Percentiles rank a stretch among this genome's conserved stretches.
Evolutionary conservation across 805 yeast genomes (phyloP).

Genomic region (Sugiyamaella chiloensis): DNA sequence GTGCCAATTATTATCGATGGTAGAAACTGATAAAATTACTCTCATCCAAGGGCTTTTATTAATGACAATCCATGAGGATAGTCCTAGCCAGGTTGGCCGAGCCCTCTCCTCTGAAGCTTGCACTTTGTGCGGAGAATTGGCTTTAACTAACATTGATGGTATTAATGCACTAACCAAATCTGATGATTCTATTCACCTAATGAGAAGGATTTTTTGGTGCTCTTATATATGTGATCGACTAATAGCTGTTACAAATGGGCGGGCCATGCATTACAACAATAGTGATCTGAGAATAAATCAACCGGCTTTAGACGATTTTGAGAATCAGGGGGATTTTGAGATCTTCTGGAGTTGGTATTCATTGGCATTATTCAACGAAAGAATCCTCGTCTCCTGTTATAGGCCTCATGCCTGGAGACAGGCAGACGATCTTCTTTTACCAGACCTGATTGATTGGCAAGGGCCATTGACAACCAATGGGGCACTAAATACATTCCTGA

Average conservation of each 20-base stretch:
- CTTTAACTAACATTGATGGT: neutral
- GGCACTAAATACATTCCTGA: neutral
- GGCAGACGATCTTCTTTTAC: neutral
- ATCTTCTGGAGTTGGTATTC: neutral
- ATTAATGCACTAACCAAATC: neutral
- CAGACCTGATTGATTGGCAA: neutral
- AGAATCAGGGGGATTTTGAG: neutral
- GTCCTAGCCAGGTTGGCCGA: neutral
- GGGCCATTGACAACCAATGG: neutral
- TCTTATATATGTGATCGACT: constrained; percentile 7
- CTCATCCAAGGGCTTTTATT: neutral
- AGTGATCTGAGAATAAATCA: neutral
- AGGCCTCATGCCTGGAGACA: constrained; percentile 3
- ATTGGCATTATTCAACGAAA: neutral
- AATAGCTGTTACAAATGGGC: constrained; percentile 5
- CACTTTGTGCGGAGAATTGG: constrained; percentile 2
- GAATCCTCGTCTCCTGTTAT: constrained; percentile 1
- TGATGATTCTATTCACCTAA: neutral
- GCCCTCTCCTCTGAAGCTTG: constrained; percentile 2
- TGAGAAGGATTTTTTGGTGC: constrained; percentile 3
- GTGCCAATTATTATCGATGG: constrained; percentile 1
- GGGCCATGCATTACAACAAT: constrained; percentile 1
- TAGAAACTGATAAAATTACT: constrained; percentile 3
- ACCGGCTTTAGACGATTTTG: constrained; percentile 3
- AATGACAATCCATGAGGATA: constrained; percentile 5